Evolutionary conservation across 2,329 filamentous ascomycete genomes (phyloP).

Genomic region (Fusarium robinianum): DNA sequence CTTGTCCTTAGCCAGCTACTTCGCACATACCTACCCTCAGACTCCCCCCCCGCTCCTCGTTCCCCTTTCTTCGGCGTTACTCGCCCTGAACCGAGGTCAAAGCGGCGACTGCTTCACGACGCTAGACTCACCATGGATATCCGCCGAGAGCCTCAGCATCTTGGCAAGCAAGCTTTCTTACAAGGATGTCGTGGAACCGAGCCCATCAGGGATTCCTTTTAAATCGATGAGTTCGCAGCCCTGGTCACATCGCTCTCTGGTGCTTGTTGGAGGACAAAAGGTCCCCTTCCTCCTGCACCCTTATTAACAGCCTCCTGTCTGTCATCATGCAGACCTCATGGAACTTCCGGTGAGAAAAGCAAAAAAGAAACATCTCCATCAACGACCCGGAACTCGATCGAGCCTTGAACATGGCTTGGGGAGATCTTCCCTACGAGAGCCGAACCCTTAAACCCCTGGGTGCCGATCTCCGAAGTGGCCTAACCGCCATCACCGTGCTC

Average conservation of each 20-base stretch:
- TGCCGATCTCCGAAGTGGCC: constrained; percentile 30
- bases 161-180: not conserved
- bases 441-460: constrained; percentile 35
- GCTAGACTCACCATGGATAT: constrained; percentile 3
- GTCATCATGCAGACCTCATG: not conserved
- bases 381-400: not conserved
- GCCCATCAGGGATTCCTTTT: constrained; percentile 1
- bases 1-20: too few species aligned
- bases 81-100: constrained; percentile 2
- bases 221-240: constrained; percentile 1
- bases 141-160: constrained; percentile 5
- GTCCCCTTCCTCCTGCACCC: not conserved
- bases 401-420: constrained; percentile 32
- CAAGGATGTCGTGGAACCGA: constrained; percentile 1
- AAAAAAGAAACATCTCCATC: too few species aligned
- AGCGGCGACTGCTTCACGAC: not conserved
- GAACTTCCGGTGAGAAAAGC: too few species aligned
- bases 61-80: constrained; percentile 6
- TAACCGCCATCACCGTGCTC: constrained; percentile 39
- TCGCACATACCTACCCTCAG: too few species aligned
- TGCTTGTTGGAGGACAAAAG: not conserved
- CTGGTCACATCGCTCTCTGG: constrained; percentile 1
- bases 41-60: too few species aligned
- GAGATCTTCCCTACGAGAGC: constrained; percentile 24
- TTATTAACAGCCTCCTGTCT: not conserved